Conservation (phyloP, 2,329 filamentous ascomycete genomes). For the Rhinocladiella similis region DNA sequence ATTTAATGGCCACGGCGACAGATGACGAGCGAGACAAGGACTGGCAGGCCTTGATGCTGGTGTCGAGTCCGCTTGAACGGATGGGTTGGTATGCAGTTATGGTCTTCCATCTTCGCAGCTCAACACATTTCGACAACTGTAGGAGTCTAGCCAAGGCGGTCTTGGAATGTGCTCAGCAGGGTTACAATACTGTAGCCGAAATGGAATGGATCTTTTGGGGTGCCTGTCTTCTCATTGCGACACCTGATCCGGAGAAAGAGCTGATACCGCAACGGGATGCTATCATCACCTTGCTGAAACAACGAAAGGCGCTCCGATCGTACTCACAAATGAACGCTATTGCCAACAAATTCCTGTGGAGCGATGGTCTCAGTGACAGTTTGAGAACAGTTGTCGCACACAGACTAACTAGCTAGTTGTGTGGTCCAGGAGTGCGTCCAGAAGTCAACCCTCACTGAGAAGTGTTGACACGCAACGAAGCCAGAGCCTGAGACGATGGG, state of each 20-base stretch:
- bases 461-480: too few species aligned
- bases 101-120: constrained; percentile 17
- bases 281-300: neutral
- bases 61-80: constrained; percentile 13
- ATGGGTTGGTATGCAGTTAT: constrained; percentile 15
- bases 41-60: constrained; percentile 3
- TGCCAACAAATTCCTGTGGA: constrained; percentile 16
- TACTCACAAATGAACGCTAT: constrained; percentile 6
- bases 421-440: too few species aligned
- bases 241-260: constrained; percentile 8
- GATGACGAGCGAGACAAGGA: constrained; percentile 5
- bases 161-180: constrained; percentile 11
- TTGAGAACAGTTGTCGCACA: neutral
- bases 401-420: too few species aligned
- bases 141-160: constrained; percentile 10
- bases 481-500: too few species aligned
- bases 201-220: constrained; percentile 18
- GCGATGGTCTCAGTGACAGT: constrained; percentile 9
- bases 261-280: constrained; percentile 3
- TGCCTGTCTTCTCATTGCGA: constrained; percentile 13
- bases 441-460: too few species aligned
- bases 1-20: constrained; percentile 14
- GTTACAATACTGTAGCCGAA: constrained; percentile 5
- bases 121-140: constrained; percentile 10
- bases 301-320: constrained; percentile 1